Evolutionary conservation across 2,329 filamentous ascomycete species (phyloP), one percentile per base, ranked within the genome.

Genomic region (Pseudodiploospora longispora): DNA sequence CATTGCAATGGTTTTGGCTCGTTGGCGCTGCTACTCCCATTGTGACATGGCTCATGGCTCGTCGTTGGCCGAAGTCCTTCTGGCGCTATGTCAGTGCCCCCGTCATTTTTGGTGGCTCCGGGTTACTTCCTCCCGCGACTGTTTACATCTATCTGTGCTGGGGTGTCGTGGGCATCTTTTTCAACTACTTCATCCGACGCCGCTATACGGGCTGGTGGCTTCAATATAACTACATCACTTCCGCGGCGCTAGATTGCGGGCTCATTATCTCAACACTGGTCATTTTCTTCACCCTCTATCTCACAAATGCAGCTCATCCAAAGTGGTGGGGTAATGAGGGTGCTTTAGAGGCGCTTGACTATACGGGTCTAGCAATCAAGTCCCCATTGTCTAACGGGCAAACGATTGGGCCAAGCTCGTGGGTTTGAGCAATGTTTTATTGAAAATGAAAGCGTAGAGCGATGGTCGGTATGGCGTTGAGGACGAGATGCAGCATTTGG

Each of bases 211-310:
- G 80, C 31, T 87, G 83, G 84, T 88, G 84, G 84, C 68, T 83
- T 61, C 79, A 82, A 60, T 88, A 86, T 67, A 87, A 88, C 67
- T 88, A 87, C 59, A 73, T 87, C 56, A 78, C 82, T 0, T 85
- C 82, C 19, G 83, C 83, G 0, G 84, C 80, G 1, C 66, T 88
- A 33, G 84, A 87, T 59, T 76, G 76, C 40, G 83, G 83, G 5
- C 70, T 86, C 5, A 78, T 82, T 9, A 60, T 87, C 19, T 76
- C 74, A 31, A 82, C 82, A 0, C 73, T 88, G 32, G 60, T 87
- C 46, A 82, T 87, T 46, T 85, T 88, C 67, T 78, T 85, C 52
- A 74, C 79, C 1, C 64, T 88, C 29, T 78, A 80, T 44, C 59
- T 87, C 51, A 81, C 81, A 3, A 66, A 69, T 31, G 70, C 72